Evolutionary conservation across 202 grass and related monocot species (phyloP).

Genomic region (Schoenoplectus triqueter): DNA sequence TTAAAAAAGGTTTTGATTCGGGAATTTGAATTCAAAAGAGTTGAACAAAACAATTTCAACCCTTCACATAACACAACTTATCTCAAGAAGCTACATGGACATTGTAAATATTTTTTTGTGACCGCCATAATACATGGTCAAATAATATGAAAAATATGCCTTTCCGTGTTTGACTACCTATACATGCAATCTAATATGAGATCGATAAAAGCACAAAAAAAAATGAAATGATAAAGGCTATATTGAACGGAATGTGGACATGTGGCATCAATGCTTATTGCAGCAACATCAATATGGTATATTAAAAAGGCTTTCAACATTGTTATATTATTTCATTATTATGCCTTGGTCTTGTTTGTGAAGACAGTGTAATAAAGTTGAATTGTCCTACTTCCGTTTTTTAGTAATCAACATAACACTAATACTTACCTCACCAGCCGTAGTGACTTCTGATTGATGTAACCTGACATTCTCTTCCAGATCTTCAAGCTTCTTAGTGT

Average conservation of each 20-base stretch:
- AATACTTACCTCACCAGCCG: slow-evolving; percentile 54
- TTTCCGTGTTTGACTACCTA: background rate
- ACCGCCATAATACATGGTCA: background rate
- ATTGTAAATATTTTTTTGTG: background rate
- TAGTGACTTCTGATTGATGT: slow-evolving; percentile 71
- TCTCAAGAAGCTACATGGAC: background rate
- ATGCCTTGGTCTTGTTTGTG: background rate
- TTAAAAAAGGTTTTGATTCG: background rate
- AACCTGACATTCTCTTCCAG: slow-evolving; percentile 88
- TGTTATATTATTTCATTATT: background rate
- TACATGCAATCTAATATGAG: background rate
- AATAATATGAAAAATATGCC: background rate
- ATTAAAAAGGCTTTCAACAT: background rate
- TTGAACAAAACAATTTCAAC: background rate
- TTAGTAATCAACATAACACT: slow-evolving; percentile 17
- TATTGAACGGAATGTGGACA: background rate
- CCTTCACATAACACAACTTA: background rate
- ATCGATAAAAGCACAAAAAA: background rate
- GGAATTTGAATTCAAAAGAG: background rate
- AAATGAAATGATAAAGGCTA: background rate
- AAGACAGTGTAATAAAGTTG: background rate
- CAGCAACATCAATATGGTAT: background rate
- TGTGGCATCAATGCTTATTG: background rate
- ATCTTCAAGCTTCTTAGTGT: slow-evolving; percentile 75
- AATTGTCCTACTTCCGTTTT: background rate